Conservation (phyloP, 2,329 filamentous ascomycete genomes). For the Scolecobasidium constrictum region DNA sequence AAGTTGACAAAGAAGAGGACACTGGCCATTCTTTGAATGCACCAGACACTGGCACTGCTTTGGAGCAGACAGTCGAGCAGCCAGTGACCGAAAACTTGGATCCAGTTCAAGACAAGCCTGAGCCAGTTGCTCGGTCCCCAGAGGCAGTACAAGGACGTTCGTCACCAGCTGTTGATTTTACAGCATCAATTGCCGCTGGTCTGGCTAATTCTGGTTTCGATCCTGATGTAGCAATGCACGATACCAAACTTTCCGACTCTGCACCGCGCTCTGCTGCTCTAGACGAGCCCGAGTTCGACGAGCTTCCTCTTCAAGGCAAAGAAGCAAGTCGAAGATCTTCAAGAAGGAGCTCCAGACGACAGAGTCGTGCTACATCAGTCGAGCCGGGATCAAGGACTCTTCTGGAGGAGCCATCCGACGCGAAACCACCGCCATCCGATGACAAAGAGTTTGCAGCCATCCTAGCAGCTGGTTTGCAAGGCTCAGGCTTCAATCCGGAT, state of each 20-base stretch:
- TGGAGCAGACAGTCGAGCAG: too few relatives aligned
- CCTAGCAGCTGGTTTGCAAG: slow-evolving; percentile 21
- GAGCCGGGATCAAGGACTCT: background rate
- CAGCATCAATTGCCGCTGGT: slow-evolving; percentile 19
- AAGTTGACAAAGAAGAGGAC: too few relatives aligned
- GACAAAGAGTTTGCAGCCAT: slow-evolving; percentile 21
- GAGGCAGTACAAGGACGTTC: slow-evolving; percentile 2
- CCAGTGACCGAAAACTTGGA: too few relatives aligned
- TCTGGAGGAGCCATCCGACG: background rate
- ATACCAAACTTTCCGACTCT: slow-evolving; percentile 23
- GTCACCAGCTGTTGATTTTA: slow-evolving; percentile 17
- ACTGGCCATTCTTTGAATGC: too few relatives aligned
- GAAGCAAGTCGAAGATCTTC: slow-evolving; percentile 7
- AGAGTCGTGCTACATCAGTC: slow-evolving; percentile 3
- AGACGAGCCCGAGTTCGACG: slow-evolving; percentile 18
- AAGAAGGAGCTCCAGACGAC: slow-evolving; percentile 6
- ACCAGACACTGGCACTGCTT: too few relatives aligned
- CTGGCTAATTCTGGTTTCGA: slow-evolving; percentile 25
- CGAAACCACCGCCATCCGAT: slow-evolving; percentile 5
- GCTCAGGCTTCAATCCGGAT: slow-evolving; percentile 23
- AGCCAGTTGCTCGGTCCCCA: too few relatives aligned
- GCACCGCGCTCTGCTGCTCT: slow-evolving; percentile 20
- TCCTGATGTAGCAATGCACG: slow-evolving; percentile 17
- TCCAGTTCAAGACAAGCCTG: too few relatives aligned
- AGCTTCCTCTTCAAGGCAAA: slow-evolving; percentile 6